A percentile compares a stretch with the other conserved stretches of the same genome.
phyloP scores from a whole-genome alignment of 2,329 filamentous ascomycete genomes.

The Penicillium sclerotiorum region DNA sequence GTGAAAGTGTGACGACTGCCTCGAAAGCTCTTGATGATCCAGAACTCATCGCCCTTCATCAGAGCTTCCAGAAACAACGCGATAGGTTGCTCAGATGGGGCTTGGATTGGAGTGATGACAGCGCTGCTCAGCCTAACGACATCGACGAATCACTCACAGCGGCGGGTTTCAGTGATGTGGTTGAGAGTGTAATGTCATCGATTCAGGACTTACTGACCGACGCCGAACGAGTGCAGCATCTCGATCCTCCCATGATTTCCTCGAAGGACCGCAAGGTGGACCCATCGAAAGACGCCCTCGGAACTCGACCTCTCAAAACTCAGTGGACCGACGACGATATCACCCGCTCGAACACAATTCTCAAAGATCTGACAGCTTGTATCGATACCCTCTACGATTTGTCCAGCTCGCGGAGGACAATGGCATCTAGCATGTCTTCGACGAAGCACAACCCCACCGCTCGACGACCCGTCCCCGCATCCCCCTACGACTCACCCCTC shows the following conservation, averaged over 20 bases:
- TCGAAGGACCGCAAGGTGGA: conserved; percentile 39
- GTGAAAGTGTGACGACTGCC: conserved; percentile 56
- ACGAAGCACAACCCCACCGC: conserved; percentile 27
- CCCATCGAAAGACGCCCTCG: conserved; percentile 33
- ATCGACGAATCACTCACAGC: conserved; percentile 65
- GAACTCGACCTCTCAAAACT: conserved; percentile 39
- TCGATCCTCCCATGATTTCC: conserved; percentile 42
- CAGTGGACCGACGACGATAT: conserved; percentile 56
- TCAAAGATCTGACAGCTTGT: conserved; percentile 62
- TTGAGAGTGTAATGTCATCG: conserved; percentile 65
- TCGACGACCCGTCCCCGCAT: conserved; percentile 22
- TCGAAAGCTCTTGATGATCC: conserved; percentile 54
- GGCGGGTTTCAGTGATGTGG: conserved; percentile 65
- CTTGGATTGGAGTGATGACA: conserved; percentile 66
- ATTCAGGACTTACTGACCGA: conserved; percentile 66
- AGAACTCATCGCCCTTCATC: conserved; percentile 59
- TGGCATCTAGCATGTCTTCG: conserved; percentile 42
- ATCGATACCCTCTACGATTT: conserved; percentile 68
- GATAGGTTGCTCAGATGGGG: conserved; percentile 67
- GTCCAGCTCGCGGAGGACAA: conserved; percentile 58
- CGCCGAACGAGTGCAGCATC: conserved; percentile 59
- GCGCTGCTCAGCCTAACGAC: conserved; percentile 57
- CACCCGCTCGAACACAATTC: conserved; percentile 58
- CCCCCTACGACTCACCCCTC: conserved; percentile 30
- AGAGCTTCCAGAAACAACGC: conserved; percentile 65